Evolutionary conservation across 805 yeast species (phyloP).

Genomic region (Komagataella populi): DNA sequence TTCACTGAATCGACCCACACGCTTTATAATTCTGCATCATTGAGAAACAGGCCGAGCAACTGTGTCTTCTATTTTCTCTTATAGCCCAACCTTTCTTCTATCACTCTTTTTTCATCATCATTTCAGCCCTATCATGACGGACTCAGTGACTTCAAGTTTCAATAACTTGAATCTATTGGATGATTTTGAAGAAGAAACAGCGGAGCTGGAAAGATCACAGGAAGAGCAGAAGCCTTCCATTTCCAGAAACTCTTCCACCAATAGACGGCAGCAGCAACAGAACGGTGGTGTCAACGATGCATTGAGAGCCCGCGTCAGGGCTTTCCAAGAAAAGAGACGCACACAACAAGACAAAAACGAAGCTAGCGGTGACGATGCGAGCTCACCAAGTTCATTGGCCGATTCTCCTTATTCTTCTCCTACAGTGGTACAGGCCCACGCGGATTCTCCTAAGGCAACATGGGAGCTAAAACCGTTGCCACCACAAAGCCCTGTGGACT

Average conservation of each 20-base stretch:
- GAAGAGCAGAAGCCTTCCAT: background rate
- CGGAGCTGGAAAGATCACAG: background rate
- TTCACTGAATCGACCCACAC: background rate
- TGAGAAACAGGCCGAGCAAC: background rate
- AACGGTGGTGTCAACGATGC: background rate
- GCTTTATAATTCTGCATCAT: background rate
- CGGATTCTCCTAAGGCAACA: background rate
- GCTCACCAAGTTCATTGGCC: background rate
- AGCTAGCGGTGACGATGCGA: background rate
- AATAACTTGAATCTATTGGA: background rate
- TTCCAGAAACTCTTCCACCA: background rate
- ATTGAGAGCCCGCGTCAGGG: constrained; percentile 52
- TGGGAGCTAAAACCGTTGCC: background rate
- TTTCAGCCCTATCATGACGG: background rate
- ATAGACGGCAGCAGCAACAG: background rate
- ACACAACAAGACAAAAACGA: constrained; percentile 8
- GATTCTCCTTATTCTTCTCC: constrained; percentile 1
- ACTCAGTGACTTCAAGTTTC: background rate
- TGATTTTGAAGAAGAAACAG: background rate
- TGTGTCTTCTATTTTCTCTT: background rate
- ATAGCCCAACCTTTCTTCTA: background rate
- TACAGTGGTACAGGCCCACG: background rate
- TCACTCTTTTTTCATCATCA: background rate
- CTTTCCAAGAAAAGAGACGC: constrained; percentile 75
- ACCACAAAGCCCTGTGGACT: background rate